phyloP scores from a whole-genome alignment of 2,329 filamentous ascomycete genomes.

The Phialemoniopsis sp. region DNA sequence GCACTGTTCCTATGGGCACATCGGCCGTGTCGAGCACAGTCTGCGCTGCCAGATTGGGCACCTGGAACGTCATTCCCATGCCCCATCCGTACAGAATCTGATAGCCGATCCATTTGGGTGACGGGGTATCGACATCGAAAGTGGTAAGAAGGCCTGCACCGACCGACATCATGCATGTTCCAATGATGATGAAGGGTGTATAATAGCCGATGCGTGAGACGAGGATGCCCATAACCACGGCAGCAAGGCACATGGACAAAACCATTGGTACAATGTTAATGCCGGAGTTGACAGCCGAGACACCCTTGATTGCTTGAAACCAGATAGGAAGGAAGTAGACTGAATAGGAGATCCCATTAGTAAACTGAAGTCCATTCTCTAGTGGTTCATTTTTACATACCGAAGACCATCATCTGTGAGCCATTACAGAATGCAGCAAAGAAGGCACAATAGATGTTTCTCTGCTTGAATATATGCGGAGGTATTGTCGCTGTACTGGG shows the following conservation, averaged over 20 bases:
- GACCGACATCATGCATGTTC: constrained; percentile 16
- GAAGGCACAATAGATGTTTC: constrained; percentile 45
- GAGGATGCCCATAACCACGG: constrained; percentile 10
- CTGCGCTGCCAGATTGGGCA: constrained; percentile 31
- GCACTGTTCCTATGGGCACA: constrained; percentile 37
- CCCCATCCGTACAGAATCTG: constrained; percentile 29
- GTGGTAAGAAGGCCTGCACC: constrained; percentile 29
- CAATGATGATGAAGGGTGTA: constrained; percentile 21
- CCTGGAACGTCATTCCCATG: constrained; percentile 27
- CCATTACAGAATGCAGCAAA: constrained; percentile 41
- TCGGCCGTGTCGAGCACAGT: constrained; percentile 36
- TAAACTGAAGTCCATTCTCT: no score
- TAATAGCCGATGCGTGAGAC: constrained; percentile 26
- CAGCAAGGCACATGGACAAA: constrained; percentile 15
- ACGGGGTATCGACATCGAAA: constrained; percentile 18
- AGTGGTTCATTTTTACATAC: constrained; percentile 10
- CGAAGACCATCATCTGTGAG: constrained; percentile 45
- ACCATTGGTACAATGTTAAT: constrained; percentile 20
- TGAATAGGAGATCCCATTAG: no score
- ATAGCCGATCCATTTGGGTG: constrained; percentile 28
- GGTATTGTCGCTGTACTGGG: constrained; percentile 49
- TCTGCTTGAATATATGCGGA: constrained; percentile 46
- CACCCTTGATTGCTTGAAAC: constrained; percentile 41
- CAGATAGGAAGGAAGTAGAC: constrained; percentile 52
- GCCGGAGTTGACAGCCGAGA: constrained; percentile 19